Evolutionary conservation across 257 asterid genomes (phyloP).

Genomic region (Craterostigma plantagineum): DNA sequence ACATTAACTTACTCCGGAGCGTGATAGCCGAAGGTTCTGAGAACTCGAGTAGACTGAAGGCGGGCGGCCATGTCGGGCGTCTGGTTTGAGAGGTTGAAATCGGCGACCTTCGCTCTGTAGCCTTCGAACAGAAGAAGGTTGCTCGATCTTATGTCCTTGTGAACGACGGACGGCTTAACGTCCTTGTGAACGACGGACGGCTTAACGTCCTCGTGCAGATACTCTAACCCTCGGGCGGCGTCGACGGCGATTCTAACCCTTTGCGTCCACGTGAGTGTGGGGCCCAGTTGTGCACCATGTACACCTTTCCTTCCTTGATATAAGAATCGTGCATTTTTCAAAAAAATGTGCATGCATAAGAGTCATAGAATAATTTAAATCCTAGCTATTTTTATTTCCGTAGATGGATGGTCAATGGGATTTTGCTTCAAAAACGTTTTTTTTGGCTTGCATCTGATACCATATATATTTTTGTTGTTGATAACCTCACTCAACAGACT

Average conservation of each 20-base stretch:
- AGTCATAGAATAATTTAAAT: too few relatives aligned
- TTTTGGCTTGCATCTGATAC: too few relatives aligned
- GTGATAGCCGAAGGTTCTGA: slow-evolving; percentile 97
- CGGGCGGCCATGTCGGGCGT: slow-evolving; percentile 99
- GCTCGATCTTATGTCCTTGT: slow-evolving; percentile 95
- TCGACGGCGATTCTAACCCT: slow-evolving; percentile 93
- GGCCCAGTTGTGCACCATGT: slow-evolving; percentile 97
- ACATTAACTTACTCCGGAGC: slow-evolving; percentile 75
- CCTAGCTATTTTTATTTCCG: too few relatives aligned
- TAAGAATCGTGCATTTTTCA: not conserved
- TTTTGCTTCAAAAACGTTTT: too few relatives aligned
- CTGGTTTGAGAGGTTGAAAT: slow-evolving; percentile 90
- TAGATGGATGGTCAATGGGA: too few relatives aligned
- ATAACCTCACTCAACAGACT: too few relatives aligned
- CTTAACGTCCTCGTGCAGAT: slow-evolving; percentile 78
- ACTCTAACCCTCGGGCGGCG: slow-evolving; percentile 96
- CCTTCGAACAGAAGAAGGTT: slow-evolving; percentile 89
- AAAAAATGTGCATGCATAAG: too few relatives aligned
- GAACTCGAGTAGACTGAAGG: slow-evolving; percentile 93
- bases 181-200: too few relatives aligned
- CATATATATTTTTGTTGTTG: too few relatives aligned
- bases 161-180: too few relatives aligned
- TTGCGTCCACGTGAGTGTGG: slow-evolving; percentile 92
- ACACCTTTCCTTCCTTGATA: slow-evolving; percentile 88
- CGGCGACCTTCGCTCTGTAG: slow-evolving; percentile 79